These are phyloP conservation scores for Gnetum montanum DNA, from an alignment of 75 land plant genomes.

Conservation along the genomic window DNA sequence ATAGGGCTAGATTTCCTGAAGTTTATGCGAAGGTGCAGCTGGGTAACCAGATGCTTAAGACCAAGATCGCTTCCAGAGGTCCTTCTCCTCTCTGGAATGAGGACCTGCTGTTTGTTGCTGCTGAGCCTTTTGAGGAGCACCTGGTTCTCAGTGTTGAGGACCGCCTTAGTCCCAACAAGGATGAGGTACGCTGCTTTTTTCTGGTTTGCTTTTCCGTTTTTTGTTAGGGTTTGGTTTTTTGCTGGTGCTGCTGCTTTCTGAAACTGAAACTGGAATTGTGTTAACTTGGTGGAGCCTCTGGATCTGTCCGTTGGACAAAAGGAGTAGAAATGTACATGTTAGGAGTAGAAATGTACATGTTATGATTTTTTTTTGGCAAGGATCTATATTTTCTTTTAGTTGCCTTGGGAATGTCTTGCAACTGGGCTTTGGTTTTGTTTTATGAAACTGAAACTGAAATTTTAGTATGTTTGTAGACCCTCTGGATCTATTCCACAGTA, in stretches of 20 bases:
- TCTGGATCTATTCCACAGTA: no score
- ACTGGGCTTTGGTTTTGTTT: no score
- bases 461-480: no score
- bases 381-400: no score
- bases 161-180: constrained; percentile 22
- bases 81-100: constrained; percentile 59
- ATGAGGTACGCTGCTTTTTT: constrained; percentile 24
- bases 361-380: no score
- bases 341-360: no score
- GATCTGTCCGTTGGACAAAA: constrained; percentile 27
- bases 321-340: constrained; percentile 8
- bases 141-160: constrained; percentile 50
- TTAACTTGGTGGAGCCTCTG: constrained; percentile 25
- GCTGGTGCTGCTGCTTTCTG: neutral
- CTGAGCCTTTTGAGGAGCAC: constrained; percentile 61
- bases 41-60: constrained; percentile 45
- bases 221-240: constrained; percentile 1
- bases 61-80: constrained; percentile 16
- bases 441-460: no score
- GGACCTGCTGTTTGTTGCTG: constrained; percentile 53
- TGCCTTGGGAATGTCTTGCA: no score
- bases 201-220: constrained; percentile 9
- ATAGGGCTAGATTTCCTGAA: constrained; percentile 25
- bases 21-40: constrained; percentile 37
- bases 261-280: constrained; percentile 27